Conservation (phyloP, 805 yeast species). For the Saccharomycopsis capsularis region DNA sequence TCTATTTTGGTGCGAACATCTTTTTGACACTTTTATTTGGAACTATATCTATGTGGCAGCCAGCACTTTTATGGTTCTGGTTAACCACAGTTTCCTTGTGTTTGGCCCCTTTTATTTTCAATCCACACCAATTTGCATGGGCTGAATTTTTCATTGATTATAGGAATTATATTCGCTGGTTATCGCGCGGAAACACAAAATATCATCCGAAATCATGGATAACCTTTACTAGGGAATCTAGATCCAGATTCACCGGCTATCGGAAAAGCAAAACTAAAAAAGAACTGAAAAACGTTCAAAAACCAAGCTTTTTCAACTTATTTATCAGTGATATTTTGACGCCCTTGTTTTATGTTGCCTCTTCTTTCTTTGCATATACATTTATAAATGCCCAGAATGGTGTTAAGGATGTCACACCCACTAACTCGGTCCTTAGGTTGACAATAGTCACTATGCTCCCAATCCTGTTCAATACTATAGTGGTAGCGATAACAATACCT, state of each 20-base stretch:
- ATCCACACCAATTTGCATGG: slow-evolving; percentile 97
- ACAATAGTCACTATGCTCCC: slow-evolving; percentile 47
- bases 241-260: slow-evolving; percentile 84
- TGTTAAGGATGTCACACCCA: slow-evolving; percentile 44
- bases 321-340: slow-evolving; percentile 68
- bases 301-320: slow-evolving; percentile 70
- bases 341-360: slow-evolving; percentile 66
- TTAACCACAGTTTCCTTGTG: slow-evolving; percentile 80
- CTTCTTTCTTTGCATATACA: slow-evolving; percentile 72
- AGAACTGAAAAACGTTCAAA: slow-evolving; percentile 34
- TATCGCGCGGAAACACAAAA: slow-evolving; percentile 83
- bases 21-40: slow-evolving; percentile 67
- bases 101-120: slow-evolving; percentile 89
- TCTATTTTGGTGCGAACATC: slow-evolving; percentile 77
- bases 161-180: slow-evolving; percentile 87
- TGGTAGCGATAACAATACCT: slow-evolving; percentile 32
- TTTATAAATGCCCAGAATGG: slow-evolving; percentile 84
- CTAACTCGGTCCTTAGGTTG: slow-evolving; percentile 58
- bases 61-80: slow-evolving; percentile 97
- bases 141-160: slow-evolving; percentile 94
- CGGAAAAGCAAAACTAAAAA: slow-evolving; percentile 36
- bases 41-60: slow-evolving; percentile 80
- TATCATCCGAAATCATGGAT: slow-evolving; percentile 90
- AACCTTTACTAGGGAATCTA: slow-evolving; percentile 72
- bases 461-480: slow-evolving; percentile 31